phyloP scores from a whole-genome alignment of 2,329 filamentous ascomycete species.

The Aspergillus costaricaensis region DNA sequence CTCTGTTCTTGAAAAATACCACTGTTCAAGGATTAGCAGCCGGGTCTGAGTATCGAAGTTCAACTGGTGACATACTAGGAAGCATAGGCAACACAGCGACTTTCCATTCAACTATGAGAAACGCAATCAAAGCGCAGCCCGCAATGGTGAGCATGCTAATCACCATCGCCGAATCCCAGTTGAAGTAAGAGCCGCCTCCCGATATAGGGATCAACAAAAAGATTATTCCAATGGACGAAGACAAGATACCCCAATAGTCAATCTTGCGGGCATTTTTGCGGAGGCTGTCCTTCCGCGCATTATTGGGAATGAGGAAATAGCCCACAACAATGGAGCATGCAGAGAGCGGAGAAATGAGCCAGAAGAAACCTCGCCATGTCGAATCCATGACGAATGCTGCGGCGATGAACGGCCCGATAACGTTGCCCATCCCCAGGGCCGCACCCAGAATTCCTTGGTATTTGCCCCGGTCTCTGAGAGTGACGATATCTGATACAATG shows the following conservation, averaged over 20 bases:
- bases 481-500: slow-evolving; percentile 62
- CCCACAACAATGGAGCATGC: slow-evolving; percentile 50
- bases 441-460: slow-evolving; percentile 52
- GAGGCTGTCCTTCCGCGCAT: slow-evolving; percentile 50
- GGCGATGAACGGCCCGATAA: slow-evolving; percentile 51
- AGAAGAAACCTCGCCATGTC: slow-evolving; percentile 52
- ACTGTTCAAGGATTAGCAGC: slow-evolving; percentile 25
- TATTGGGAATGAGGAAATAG: slow-evolving; percentile 56
- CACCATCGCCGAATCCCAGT: slow-evolving; percentile 59
- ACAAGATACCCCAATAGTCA: slow-evolving; percentile 60
- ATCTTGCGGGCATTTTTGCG: slow-evolving; percentile 56
- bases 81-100: slow-evolving; percentile 60
- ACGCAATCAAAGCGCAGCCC: slow-evolving; percentile 48
- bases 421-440: slow-evolving; percentile 49
- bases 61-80: slow-evolving; percentile 39
- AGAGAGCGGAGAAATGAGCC: slow-evolving; percentile 56
- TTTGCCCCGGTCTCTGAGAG: slow-evolving; percentile 60
- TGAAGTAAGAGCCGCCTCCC: slow-evolving; percentile 60
- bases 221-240: slow-evolving; percentile 58
- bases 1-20: slow-evolving; percentile 56
- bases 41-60: no score
- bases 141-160: slow-evolving; percentile 61
- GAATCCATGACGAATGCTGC: slow-evolving; percentile 47
- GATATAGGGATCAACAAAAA: slow-evolving; percentile 65
- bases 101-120: slow-evolving; percentile 59